Conservation (phyloP, 2,329 filamentous ascomycete species). For the Scleromitrula shiraiana region DNA sequence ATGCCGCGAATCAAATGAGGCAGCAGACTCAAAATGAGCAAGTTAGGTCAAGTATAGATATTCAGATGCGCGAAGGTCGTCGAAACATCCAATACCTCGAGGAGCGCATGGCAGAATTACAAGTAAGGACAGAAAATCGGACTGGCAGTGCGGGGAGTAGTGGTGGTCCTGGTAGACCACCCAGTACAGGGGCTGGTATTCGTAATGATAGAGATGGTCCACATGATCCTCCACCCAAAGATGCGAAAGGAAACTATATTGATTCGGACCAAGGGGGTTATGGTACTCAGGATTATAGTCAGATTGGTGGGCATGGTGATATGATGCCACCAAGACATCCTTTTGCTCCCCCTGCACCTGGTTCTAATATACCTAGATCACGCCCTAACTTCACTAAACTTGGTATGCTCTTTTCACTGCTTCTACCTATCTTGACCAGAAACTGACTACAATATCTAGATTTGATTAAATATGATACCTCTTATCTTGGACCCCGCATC, state of each 20-base stretch:
- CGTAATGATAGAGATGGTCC: slow-evolving; percentile 38
- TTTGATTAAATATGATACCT: slow-evolving; percentile 96
- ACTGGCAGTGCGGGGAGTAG: slow-evolving; percentile 61
- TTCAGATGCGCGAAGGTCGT: slow-evolving; percentile 86
- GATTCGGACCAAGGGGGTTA: slow-evolving; percentile 53
- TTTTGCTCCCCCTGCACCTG: slow-evolving; percentile 65
- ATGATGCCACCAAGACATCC: slow-evolving; percentile 77
- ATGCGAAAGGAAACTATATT: slow-evolving; percentile 44
- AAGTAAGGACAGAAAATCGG: slow-evolving; percentile 67
- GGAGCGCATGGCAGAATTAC: slow-evolving; percentile 80
- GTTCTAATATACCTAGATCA: slow-evolving; percentile 59
- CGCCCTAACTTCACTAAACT: slow-evolving; percentile 93
- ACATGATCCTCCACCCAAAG: slow-evolving; percentile 66
- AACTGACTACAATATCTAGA: slow-evolving; percentile 46
- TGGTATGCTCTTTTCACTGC: slow-evolving; percentile 48
- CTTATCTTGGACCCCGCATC: slow-evolving; percentile 90
- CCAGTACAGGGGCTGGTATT: slow-evolving; percentile 38
- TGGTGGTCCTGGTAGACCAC: slow-evolving; percentile 31
- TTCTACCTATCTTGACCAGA: neutral
- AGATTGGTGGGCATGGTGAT: slow-evolving; percentile 57
- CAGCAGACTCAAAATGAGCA: slow-evolving; percentile 90
- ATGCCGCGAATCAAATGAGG: slow-evolving; percentile 89
- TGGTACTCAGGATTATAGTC: slow-evolving; percentile 47
- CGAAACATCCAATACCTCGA: slow-evolving; percentile 95
- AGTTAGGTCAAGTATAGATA: slow-evolving; percentile 84